Percentiles rank a stretch among this genome's conserved stretches.
Conservation (phyloP, 2,329 filamentous ascomycete species). For the Canariomyces notabilis region DNA sequence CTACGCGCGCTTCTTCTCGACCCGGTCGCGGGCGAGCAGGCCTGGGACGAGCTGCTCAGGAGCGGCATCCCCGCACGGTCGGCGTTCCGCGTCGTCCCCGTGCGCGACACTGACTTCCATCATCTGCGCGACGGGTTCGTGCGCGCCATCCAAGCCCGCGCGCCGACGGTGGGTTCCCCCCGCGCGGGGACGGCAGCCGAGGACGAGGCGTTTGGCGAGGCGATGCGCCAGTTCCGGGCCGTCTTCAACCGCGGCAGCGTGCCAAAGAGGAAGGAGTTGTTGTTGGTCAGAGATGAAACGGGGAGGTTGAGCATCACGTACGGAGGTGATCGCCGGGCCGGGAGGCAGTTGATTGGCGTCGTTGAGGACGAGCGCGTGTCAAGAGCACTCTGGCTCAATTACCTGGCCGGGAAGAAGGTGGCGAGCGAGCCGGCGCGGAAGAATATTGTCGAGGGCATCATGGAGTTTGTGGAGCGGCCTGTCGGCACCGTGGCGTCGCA, state of each 20-base stretch:
- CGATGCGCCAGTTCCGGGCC: conserved; percentile 71
- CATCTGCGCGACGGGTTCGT: conserved; percentile 91
- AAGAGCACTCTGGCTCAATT: conserved; percentile 81
- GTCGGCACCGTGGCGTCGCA: conserved; percentile 81
- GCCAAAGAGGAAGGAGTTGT: conserved; percentile 71
- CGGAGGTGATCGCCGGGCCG: conserved; percentile 44
- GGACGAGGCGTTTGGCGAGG: conserved; percentile 70
- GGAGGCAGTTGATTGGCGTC: conserved; percentile 57
- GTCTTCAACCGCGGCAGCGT: conserved; percentile 79
- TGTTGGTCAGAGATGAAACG: conserved; percentile 61
- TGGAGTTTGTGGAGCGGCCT: conserved; percentile 82
- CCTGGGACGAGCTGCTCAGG: conserved; percentile 69
- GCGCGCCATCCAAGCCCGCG: conserved; percentile 71
- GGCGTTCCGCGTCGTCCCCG: conserved; percentile 77
- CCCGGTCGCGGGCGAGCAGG: conserved; percentile 59
- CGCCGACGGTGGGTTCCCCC: too few species aligned
- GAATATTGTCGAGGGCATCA: conserved; percentile 80
- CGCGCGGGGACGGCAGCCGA: conserved; percentile 34
- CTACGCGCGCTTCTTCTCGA: conserved; percentile 67
- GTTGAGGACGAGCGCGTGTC: conserved; percentile 76
- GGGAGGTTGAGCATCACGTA: conserved; percentile 67
- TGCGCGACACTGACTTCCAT: conserved; percentile 89
- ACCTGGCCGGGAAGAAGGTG: conserved; percentile 79
- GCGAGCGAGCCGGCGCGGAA: conserved; percentile 76
- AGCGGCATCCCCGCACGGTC: conserved; percentile 63